Percentiles rank a stretch among this genome's conserved stretches.
Evolutionary conservation across 2,329 filamentous ascomycete genomes (phyloP).

Genomic region (Aureobasidium mangrovei): DNA sequence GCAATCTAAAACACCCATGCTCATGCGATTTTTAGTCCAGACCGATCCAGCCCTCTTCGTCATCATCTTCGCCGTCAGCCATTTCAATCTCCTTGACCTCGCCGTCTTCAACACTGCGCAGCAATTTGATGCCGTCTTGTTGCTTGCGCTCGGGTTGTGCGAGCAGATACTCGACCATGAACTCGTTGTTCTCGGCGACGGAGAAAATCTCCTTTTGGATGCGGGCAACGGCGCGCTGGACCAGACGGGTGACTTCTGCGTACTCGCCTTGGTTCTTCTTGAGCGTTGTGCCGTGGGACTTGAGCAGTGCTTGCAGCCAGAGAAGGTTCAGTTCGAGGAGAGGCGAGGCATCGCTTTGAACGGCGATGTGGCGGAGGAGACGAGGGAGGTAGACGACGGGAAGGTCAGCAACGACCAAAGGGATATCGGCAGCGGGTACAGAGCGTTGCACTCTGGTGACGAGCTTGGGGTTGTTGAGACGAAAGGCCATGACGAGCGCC

Average conservation of each 20-base stretch:
- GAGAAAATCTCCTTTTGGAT: constrained; percentile 76
- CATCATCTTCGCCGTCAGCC: constrained; percentile 10
- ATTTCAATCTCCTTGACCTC: constrained; percentile 7
- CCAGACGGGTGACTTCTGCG: constrained; percentile 73
- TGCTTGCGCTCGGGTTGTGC: constrained; percentile 18
- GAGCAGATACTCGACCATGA: constrained; percentile 77
- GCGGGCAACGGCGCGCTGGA: constrained; percentile 69
- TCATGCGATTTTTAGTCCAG: neutral
- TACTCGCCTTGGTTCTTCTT: constrained; percentile 71
- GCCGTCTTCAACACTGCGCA: neutral
- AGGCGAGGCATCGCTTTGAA: constrained; percentile 79
- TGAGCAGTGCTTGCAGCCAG: constrained; percentile 78
- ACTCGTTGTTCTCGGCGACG: constrained; percentile 79
- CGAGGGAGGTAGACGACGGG: constrained; percentile 80
- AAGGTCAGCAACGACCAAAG: constrained; percentile 67
- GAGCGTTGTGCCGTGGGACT: constrained; percentile 76
- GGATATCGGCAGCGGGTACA: constrained; percentile 65
- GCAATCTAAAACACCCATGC: no score
- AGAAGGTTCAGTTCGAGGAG: constrained; percentile 91
- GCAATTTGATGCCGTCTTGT: neutral
- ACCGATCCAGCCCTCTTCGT: constrained; percentile 14
- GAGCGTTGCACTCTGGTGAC: constrained; percentile 79
- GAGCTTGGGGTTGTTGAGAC: constrained; percentile 76
- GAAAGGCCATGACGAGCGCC: constrained; percentile 93
- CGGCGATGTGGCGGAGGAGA: constrained; percentile 76